Conservation (phyloP, 2,329 filamentous ascomycete genomes). For the Aspergillus transmontanensis region DNA sequence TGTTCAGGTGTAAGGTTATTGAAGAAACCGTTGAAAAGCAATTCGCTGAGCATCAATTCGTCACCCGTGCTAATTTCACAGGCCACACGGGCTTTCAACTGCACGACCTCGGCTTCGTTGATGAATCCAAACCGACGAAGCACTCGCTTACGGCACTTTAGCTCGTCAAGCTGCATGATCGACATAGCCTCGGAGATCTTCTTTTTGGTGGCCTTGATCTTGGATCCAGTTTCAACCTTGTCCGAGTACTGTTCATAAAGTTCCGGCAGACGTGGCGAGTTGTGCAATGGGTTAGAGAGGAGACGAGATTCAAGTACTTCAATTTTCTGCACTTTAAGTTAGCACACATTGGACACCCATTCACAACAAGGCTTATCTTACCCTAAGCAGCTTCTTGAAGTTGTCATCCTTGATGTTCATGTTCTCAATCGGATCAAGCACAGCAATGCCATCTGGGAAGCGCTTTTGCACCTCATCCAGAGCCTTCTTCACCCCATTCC, state of each 20-base stretch:
- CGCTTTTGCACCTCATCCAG: constrained; percentile 79
- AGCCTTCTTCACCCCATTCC: constrained; percentile 67
- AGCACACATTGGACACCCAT: constrained; percentile 11
- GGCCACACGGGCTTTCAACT: constrained; percentile 94
- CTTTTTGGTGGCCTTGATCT: constrained; percentile 88
- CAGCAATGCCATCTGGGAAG: constrained; percentile 88
- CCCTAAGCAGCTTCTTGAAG: constrained; percentile 84
- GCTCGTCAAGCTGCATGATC: constrained; percentile 90
- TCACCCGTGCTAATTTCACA: constrained; percentile 98
- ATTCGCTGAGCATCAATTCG: constrained; percentile 87
- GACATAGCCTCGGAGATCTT: constrained; percentile 81
- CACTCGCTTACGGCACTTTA: constrained; percentile 94
- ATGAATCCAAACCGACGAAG: constrained; percentile 93
- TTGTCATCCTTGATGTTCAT: constrained; percentile 92
- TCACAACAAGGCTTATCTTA: constrained; percentile 37
- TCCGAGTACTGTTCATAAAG: constrained; percentile 84
- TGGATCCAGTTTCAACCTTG: constrained; percentile 74
- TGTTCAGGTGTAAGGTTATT: constrained; percentile 90
- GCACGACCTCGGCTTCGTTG: constrained; percentile 91
- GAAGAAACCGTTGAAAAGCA: constrained; percentile 97
- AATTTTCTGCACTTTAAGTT: constrained; percentile 69
- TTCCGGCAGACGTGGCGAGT: constrained; percentile 78
- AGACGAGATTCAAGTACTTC: constrained; percentile 92
- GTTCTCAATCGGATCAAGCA: constrained; percentile 91
- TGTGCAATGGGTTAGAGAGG: constrained; percentile 85